Evolutionary conservation across 164 flowering plant species (phyloP).

Genomic region (Euptelea pleiosperma): DNA sequence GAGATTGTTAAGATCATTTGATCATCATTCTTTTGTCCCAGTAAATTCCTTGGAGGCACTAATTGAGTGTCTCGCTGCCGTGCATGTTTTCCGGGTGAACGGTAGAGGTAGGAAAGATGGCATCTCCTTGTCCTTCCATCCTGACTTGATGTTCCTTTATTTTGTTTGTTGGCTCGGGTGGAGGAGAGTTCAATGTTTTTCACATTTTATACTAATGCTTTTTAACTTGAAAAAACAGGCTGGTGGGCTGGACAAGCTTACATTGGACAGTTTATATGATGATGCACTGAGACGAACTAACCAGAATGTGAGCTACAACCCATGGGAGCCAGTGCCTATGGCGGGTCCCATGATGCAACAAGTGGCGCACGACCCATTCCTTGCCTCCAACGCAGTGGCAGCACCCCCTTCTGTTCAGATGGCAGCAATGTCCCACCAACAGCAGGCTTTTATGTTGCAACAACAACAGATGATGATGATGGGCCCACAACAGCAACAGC

Average conservation of each 20-base stretch:
- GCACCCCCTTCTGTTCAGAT: conserved; percentile 64
- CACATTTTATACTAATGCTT: background rate
- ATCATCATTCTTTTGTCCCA: no score
- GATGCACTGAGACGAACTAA: conserved; percentile 67
- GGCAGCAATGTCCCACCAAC: conserved; percentile 69
- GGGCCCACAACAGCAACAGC: conserved; percentile 43
- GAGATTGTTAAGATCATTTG: no score
- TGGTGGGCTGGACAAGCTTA: conserved; percentile 84
- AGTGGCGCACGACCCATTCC: conserved; percentile 62
- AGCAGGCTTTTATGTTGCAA: conserved; percentile 58
- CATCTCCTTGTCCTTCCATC: no score
- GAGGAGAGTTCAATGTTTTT: no score
- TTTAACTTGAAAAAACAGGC: conserved; percentile 33
- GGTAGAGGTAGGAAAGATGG: no score
- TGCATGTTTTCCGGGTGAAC: no score
- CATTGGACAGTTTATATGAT: conserved; percentile 76
- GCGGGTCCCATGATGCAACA: conserved; percentile 47
- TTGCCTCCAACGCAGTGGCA: conserved; percentile 48
- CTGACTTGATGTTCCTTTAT: no score
- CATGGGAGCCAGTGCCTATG: conserved; percentile 63
- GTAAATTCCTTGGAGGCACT: no score
- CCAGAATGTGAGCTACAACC: conserved; percentile 70
- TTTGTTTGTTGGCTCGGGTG: no score
- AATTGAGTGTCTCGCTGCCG: no score
- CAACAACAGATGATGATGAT: conserved; percentile 63